Percentiles rank a stretch among this genome's conserved stretches.
phyloP scores from a whole-genome alignment of 139 green algal genomes.

The Volvox reticuliferus region DNA sequence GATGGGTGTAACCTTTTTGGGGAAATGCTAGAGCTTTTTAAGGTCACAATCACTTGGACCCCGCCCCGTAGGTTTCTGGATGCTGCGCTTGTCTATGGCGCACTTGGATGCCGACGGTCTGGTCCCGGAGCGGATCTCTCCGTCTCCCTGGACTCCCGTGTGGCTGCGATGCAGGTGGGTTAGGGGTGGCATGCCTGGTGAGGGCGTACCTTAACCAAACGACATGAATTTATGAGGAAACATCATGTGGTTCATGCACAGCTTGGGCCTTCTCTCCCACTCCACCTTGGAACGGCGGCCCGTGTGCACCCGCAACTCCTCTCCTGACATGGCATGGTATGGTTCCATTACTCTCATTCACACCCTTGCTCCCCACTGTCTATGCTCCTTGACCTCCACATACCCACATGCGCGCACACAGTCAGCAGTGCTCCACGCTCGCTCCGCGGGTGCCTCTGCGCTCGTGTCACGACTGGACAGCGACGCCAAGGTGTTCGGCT shows the following conservation, averaged over 20 bases:
- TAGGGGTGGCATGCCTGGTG: too few relatives aligned
- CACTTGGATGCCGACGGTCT: constrained; percentile 68
- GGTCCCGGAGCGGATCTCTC: constrained; percentile 55
- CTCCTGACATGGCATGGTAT: too few relatives aligned
- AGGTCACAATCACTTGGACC: background rate
- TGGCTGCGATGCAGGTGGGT: constrained; percentile 42
- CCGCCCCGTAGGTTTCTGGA: constrained; percentile 47
- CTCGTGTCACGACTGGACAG: constrained; percentile 67
- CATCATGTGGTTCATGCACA: too few relatives aligned
- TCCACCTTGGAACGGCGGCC: too few relatives aligned
- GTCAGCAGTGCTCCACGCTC: constrained; percentile 78
- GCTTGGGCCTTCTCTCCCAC: too few relatives aligned
- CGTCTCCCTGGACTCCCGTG: constrained; percentile 71
- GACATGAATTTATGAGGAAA: too few relatives aligned
- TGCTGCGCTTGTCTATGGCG: constrained; percentile 67
- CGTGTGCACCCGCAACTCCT: too few relatives aligned
- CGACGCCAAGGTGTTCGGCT: constrained; percentile 61
- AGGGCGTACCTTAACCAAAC: too few relatives aligned
- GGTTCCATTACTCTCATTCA: too few relatives aligned
- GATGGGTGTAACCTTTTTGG: too few relatives aligned
- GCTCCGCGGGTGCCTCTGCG: constrained; percentile 66
- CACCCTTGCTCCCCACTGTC: background rate
- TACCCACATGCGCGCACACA: background rate
- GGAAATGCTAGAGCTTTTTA: too few relatives aligned
- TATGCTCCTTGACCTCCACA: background rate